These are phyloP conservation scores for Laburnicola sp. DNA, from an alignment of 2,329 filamentous ascomycete species.

Conservation along the genomic window DNA sequence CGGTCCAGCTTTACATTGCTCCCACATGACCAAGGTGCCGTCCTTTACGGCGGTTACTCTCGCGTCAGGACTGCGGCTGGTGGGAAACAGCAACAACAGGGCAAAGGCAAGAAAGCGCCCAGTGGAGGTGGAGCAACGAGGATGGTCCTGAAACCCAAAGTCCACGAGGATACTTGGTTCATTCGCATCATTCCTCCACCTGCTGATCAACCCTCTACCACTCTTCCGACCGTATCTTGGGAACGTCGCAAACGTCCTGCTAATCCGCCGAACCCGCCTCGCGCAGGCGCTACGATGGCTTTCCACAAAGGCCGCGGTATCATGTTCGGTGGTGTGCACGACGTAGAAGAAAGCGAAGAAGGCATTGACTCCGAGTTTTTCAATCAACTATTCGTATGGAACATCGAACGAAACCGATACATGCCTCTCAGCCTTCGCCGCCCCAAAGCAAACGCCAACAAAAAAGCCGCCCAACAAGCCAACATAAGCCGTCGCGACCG, in stretches of 20 bases:
- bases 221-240: slow-evolving; percentile 79
- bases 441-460: slow-evolving; percentile 68
- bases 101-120: slow-evolving; percentile 47
- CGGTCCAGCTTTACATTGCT: slow-evolving; percentile 90
- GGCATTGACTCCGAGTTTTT: slow-evolving; percentile 98
- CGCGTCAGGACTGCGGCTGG: slow-evolving; percentile 70
- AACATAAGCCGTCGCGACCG: slow-evolving; percentile 60
- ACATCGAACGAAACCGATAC: slow-evolving; percentile 91
- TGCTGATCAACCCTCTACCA: slow-evolving; percentile 65
- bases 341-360: slow-evolving; percentile 88
- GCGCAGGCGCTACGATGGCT: slow-evolving; percentile 90
- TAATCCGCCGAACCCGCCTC: slow-evolving; percentile 79
- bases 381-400: slow-evolving; percentile 88
- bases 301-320: slow-evolving; percentile 93
- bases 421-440: slow-evolving; percentile 81
- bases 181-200: slow-evolving; percentile 76
- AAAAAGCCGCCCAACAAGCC: slow-evolving; percentile 50
- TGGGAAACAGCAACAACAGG: slow-evolving; percentile 62
- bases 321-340: slow-evolving; percentile 90
- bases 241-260: slow-evolving; percentile 90
- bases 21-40: slow-evolving; percentile 86
- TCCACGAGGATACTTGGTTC: slow-evolving; percentile 96
- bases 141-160: slow-evolving; percentile 79
- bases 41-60: slow-evolving; percentile 92
- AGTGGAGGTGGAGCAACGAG: slow-evolving; percentile 64